Conservation (phyloP, 2,329 filamentous ascomycete genomes). For the Parastagonospora nodorum region DNA sequence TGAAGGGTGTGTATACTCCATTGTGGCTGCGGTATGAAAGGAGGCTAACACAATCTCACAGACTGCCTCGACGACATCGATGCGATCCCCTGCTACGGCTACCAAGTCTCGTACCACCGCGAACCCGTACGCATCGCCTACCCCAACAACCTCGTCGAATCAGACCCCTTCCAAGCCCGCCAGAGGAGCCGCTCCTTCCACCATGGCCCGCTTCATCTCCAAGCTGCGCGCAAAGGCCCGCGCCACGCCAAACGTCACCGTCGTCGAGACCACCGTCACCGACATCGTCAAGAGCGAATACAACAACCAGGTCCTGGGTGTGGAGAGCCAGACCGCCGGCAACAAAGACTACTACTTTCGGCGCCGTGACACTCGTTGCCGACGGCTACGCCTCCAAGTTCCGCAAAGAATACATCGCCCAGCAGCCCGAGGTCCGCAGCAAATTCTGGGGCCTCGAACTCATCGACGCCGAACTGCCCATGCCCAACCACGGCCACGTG, state of each 20-base stretch:
- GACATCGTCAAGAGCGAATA: constrained; percentile 73
- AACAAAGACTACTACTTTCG: constrained; percentile 82
- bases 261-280: constrained; percentile 87
- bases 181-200: constrained; percentile 85
- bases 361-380: constrained; percentile 81
- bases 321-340: constrained; percentile 72
- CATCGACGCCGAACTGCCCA: constrained; percentile 80
- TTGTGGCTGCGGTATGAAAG: not conserved
- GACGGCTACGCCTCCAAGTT: constrained; percentile 95
- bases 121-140: constrained; percentile 78
- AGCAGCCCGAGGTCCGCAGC: constrained; percentile 72
- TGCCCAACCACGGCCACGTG: constrained; percentile 81
- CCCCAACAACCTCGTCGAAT: constrained; percentile 61
- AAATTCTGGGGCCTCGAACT: constrained; percentile 95
- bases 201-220: constrained; percentile 87
- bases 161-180: constrained; percentile 47
- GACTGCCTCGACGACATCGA: constrained; percentile 90
- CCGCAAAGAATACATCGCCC: constrained; percentile 75
- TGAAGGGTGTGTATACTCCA: constrained; percentile 52
- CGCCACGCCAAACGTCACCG: constrained; percentile 79
- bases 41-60: constrained; percentile 16
- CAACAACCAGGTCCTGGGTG: constrained; percentile 77
- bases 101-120: constrained; percentile 83
- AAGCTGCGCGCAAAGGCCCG: constrained; percentile 77
- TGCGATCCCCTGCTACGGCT: constrained; percentile 79